Percentiles rank a stretch among this genome's conserved stretches.
These are phyloP conservation scores for Wallemia hederae DNA, from an alignment of 1,284 basidiomycete species.

Conservation along the genomic window DNA sequence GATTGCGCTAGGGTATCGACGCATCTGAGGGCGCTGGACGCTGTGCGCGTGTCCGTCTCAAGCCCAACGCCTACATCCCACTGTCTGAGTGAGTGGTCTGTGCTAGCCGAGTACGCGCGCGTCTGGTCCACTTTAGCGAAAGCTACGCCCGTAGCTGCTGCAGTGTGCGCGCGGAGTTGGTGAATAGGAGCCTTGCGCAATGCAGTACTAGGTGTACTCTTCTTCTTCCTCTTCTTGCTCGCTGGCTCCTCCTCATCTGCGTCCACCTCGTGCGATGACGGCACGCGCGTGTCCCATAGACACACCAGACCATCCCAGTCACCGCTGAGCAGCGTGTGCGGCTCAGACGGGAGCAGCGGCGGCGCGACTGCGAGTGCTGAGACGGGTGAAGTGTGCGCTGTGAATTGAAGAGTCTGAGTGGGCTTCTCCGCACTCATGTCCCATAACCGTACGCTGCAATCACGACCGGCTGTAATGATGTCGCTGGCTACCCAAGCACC, in stretches of 20 bases:
- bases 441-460: neutral
- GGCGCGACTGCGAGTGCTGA: slow-evolving; percentile 30
- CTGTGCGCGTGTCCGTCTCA: slow-evolving; percentile 27
- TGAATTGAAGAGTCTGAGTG: slow-evolving; percentile 27
- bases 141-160: slow-evolving; percentile 1
- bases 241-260: slow-evolving; percentile 29
- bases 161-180: neutral
- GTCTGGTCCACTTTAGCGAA: slow-evolving; percentile 6
- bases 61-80: slow-evolving; percentile 43
- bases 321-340: slow-evolving; percentile 30
- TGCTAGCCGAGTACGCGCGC: slow-evolving; percentile 36
- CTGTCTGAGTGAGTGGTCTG: slow-evolving; percentile 39
- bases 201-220: slow-evolving; percentile 5
- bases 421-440: neutral
- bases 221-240: slow-evolving; percentile 19
- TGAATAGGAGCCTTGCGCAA: neutral
- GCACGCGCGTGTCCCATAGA: slow-evolving; percentile 18
- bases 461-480: slow-evolving; percentile 5
- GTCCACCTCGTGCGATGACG: slow-evolving; percentile 19
- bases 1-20: slow-evolving; percentile 18
- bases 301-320: slow-evolving; percentile 56
- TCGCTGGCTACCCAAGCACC: neutral
- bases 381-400: slow-evolving; percentile 32
- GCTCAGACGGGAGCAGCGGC: slow-evolving; percentile 18
- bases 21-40: slow-evolving; percentile 19